Evolutionary conservation across 2,329 filamentous ascomycete genomes (phyloP), one percentile per base, ranked within the genome.

Genomic region (Fusarium acutatum): DNA sequence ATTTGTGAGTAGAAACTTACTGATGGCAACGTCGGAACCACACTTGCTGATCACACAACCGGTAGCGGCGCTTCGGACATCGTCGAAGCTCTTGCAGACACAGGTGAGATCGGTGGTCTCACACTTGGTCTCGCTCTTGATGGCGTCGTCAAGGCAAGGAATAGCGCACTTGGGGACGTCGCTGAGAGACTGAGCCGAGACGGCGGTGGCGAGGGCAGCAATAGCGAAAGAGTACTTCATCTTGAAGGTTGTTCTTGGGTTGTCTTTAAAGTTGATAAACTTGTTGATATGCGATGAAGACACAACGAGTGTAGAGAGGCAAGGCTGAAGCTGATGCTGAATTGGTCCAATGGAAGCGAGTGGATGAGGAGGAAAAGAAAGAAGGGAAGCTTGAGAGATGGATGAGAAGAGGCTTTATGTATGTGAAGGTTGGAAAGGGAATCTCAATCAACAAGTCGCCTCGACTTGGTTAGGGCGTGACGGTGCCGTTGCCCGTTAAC

Each of bases 161-260:
- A 79, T 47, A 40, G 83, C 82, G 74, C 84, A 85, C 63, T 67
- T 57, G 74, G 84, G 83, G 63, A 84, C 78, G 67, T 83, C 81
- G 47, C 32, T 52, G 58, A 67, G 73, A 65, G 75, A 72, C 80
- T 83, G 81, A 73, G 83, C 83, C 60, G 74, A 71, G 49, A 75
- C 83, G 60, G 80, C 72, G 64, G 80, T 77, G 73, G 79, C 80
- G 71, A 83, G 76, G 76, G 79, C 75, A 63, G 82, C 58, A 71
- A 80, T 75, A 66, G 78, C 79, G 74, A 81, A 56, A 64, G 81
- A 61, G 78, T 77, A 80, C 82, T 83, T 84, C 82, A 84, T 84
- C 35, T 81, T 84, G 80, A 77, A 58, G 59, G 61, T 72, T 69
- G 66, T 43, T 41, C 47, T 64, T 26, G 46, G 44, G 40, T 58